A percentile compares a stretch with the other conserved stretches of the same genome.
Evolutionary conservation across 352 stramenopile genomes (phyloP).

Genomic region (Elongisporangium anandrum): DNA sequence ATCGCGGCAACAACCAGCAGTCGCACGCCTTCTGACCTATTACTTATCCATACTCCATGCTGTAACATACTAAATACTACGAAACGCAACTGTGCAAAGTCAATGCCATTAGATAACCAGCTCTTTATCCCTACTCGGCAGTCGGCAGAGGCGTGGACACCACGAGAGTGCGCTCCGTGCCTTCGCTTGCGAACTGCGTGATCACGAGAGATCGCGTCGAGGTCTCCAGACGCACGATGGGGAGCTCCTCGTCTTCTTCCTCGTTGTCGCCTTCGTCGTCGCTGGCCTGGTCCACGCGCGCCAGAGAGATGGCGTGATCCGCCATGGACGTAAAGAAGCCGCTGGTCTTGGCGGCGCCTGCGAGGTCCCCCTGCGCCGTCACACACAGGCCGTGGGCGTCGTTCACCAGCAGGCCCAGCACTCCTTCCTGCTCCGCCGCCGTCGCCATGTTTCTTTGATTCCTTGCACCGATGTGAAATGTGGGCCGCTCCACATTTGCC

Average conservation of each 20-base stretch:
- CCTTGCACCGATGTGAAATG: background rate
- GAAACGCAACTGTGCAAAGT: background rate
- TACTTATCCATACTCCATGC: background rate
- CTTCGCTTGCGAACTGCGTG: constrained; percentile 36
- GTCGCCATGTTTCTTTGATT: background rate
- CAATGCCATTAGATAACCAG: background rate
- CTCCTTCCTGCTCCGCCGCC: constrained; percentile 26
- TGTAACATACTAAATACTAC: background rate
- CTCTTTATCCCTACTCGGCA: constrained; percentile 13
- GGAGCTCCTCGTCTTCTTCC: constrained; percentile 26
- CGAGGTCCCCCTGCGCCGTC: constrained; percentile 58
- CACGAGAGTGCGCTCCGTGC: constrained; percentile 49
- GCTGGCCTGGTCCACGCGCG: constrained; percentile 25
- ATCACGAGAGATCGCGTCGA: constrained; percentile 50
- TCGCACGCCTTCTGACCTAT: constrained; percentile 6
- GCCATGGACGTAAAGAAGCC: constrained; percentile 79
- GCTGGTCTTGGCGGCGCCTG: constrained; percentile 42
- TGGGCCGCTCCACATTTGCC: background rate
- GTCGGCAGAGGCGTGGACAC: constrained; percentile 42
- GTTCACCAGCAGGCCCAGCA: constrained; percentile 67
- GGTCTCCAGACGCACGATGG: constrained; percentile 51
- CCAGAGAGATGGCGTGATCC: constrained; percentile 53
- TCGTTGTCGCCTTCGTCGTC: constrained; percentile 26
- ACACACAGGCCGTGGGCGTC: constrained; percentile 72
- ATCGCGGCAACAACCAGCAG: constrained; percentile 23